Base-by-base conservation (phyloP, 108 stramenopile species). In the Thalassiosira profunda region DNA sequence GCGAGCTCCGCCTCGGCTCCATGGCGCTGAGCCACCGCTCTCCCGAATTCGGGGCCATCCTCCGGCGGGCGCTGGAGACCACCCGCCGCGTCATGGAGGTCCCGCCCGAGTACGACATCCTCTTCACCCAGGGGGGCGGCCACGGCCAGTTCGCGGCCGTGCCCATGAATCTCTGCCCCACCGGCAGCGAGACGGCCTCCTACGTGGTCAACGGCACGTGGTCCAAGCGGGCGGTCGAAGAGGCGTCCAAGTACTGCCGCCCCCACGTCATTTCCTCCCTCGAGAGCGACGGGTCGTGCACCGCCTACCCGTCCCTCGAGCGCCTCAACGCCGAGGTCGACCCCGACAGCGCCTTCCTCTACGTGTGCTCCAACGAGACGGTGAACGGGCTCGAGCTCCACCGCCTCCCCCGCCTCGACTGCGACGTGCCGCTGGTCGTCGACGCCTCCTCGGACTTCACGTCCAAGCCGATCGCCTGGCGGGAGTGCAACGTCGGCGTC, bases 121-220 rank as follows among this genome's bases (percentile, higher is more conserved):
- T 79, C 40, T 79, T 79, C 31, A 66, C 43, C 30, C 77, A 79
- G 9, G 77, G 77, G 4, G 77, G 79, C 18, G 79, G 79, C 25
- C 79, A 80, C 55, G 79, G 79, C 2, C 79, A 80, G 47, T 80
- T 80, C 31, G 79, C 79, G 20, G 62, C 79, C 0, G 49, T 74
- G 12, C 79, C 79, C 7, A 36, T 80, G 58, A 80, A 80, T 20
- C 49, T 80, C 12, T 70, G 67, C 30, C 25, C 48, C 10, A 34
- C 21, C 28, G 20, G 12, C 12, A 45, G 63, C 4, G 51, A 68
- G 4, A 52, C 54, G 44, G 79, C 70, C 9, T 70, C 79, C 28
- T 80, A 80, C 35, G 25, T 80, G 28, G 72, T 80, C 11, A 74
- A 46, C 29, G 79, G 79, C 20, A 80, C 79, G 0, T 80, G 79